Evolutionary conservation across 2,329 filamentous ascomycete genomes (phyloP).

Genomic region (Colletotrichum tamarilloi): DNA sequence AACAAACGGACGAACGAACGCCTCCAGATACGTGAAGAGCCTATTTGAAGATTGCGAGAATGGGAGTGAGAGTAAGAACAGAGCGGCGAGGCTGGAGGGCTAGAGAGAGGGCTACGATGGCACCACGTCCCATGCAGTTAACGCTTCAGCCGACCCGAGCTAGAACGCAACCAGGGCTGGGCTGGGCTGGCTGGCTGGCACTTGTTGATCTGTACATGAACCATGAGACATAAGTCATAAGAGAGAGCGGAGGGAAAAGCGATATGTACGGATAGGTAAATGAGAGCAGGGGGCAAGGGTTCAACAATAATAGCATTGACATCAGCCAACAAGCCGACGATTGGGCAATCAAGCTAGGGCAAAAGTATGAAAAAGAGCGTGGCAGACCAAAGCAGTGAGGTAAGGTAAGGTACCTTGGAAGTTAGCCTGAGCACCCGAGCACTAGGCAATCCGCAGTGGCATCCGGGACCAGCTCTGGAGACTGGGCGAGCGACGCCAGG

Average conservation of each 20-base stretch:
- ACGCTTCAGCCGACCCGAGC: slow-evolving; percentile 29
- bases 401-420: neutral
- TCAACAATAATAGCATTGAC: slow-evolving; percentile 24
- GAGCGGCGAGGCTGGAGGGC: slow-evolving; percentile 28
- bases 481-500: slow-evolving; percentile 25
- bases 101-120: slow-evolving; percentile 22
- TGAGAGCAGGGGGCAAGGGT: slow-evolving; percentile 9
- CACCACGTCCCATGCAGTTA: slow-evolving; percentile 31
- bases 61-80: slow-evolving; percentile 23
- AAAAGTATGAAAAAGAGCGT: neutral
- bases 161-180: slow-evolving; percentile 16
- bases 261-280: slow-evolving; percentile 2
- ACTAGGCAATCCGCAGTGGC: neutral
- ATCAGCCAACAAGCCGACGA: slow-evolving; percentile 23
- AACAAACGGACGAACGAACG: slow-evolving; percentile 1
- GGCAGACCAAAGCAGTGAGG: neutral
- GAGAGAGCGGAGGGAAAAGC: neutral
- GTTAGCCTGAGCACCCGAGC: neutral
- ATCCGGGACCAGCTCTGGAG: neutral
- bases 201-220: slow-evolving; percentile 5
- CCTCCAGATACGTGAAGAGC: neutral
- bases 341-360: slow-evolving; percentile 29
- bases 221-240: neutral
- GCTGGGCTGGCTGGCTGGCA: slow-evolving; percentile 6
- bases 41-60: neutral